A percentile compares a stretch with the other conserved stretches of the same genome.
Conservation (phyloP, 202 grass and related monocot species). For the Schoenoplectus tabernaemontani region DNA sequence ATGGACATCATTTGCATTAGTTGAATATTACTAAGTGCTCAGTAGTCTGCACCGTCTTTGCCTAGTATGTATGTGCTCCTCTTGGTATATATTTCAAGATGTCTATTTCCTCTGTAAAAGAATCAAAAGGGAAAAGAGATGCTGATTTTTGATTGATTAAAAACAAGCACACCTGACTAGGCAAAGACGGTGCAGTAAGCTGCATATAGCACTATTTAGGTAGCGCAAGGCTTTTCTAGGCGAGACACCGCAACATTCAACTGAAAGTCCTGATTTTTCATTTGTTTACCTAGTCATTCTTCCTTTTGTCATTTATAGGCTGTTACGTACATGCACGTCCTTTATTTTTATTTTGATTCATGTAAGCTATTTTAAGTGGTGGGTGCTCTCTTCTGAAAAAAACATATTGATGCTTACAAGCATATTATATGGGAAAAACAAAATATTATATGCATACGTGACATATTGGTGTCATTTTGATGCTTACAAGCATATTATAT, state of each 20-base stretch:
- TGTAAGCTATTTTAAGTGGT: no score
- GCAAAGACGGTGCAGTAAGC: background rate
- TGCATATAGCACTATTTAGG: background rate
- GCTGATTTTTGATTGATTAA: constrained; percentile 2
- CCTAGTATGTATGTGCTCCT: background rate
- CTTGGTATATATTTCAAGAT: background rate
- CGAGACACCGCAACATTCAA: background rate
- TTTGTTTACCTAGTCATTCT: no score
- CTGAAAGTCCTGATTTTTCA: no score
- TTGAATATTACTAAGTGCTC: background rate
- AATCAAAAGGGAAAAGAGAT: background rate
- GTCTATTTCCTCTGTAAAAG: background rate
- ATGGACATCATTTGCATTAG: background rate
- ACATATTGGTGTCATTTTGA: no score
- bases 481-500: no score
- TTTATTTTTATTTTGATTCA: no score
- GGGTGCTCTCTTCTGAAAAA: no score
- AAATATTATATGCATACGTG: no score
- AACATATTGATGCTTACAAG: no score
- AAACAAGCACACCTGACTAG: background rate
- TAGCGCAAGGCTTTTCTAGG: background rate
- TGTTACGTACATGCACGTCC: background rate
- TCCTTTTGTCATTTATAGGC: background rate
- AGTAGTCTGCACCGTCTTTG: background rate
- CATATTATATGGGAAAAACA: no score